Conservation (phyloP, 805 yeast genomes). For the Torulaspora delbrueckii region DNA sequence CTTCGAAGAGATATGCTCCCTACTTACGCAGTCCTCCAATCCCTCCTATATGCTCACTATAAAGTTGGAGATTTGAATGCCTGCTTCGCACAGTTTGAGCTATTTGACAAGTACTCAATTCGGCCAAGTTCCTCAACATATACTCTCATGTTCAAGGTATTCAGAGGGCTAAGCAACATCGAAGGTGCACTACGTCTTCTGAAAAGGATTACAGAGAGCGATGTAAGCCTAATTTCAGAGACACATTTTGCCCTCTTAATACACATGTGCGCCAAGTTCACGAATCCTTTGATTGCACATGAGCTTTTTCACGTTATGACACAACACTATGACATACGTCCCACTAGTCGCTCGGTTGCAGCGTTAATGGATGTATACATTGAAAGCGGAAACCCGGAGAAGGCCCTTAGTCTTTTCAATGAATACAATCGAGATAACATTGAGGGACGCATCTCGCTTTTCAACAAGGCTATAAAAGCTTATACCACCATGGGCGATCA, state of each 20-base stretch:
- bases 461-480: slow-evolving; percentile 25
- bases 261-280: slow-evolving; percentile 25
- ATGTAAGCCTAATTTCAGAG: slow-evolving; percentile 19
- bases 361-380: slow-evolving; percentile 29
- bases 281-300: slow-evolving; percentile 28
- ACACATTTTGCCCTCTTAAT: slow-evolving; percentile 27
- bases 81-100: slow-evolving; percentile 30
- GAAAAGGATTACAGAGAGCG: slow-evolving; percentile 26
- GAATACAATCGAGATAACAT: slow-evolving; percentile 11
- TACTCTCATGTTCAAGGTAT: slow-evolving; percentile 27
- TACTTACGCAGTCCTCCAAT: slow-evolving; percentile 29
- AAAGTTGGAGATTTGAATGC: slow-evolving; percentile 22
- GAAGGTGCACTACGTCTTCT: slow-evolving; percentile 33
- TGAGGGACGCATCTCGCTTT: slow-evolving; percentile 15
- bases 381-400: slow-evolving; percentile 19
- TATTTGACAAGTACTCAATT: slow-evolving; percentile 29
- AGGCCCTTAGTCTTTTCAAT: slow-evolving; percentile 22
- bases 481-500: slow-evolving; percentile 15
- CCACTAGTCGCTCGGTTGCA: slow-evolving; percentile 25
- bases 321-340: slow-evolving; percentile 27
- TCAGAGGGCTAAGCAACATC: slow-evolving; percentile 25
- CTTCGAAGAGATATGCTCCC: slow-evolving; percentile 46
- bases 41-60: slow-evolving; percentile 27
- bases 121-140: slow-evolving; percentile 28
- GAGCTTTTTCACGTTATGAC: slow-evolving; percentile 32